Conservation (phyloP, 2,329 filamentous ascomycete genomes). For the Paradendryphiella salina region DNA sequence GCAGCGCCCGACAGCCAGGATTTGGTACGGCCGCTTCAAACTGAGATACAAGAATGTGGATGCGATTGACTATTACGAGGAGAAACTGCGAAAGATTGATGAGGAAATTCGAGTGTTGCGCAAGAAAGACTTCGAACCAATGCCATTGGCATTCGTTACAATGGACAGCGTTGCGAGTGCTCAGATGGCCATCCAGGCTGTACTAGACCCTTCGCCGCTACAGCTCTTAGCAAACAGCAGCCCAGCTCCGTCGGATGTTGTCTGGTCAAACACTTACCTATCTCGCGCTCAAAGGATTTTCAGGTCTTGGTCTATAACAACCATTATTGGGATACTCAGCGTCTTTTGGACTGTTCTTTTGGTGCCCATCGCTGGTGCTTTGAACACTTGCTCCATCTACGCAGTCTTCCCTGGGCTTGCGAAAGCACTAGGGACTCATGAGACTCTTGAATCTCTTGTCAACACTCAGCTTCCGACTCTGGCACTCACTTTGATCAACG, state of each 20-base stretch:
- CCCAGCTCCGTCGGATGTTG: slow-evolving; percentile 86
- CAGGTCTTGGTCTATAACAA: slow-evolving; percentile 80
- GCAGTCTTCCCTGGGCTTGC: slow-evolving; percentile 72
- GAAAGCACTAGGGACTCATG: slow-evolving; percentile 66
- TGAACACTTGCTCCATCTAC: slow-evolving; percentile 80
- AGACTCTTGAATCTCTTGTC: slow-evolving; percentile 73
- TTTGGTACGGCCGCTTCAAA: slow-evolving; percentile 78
- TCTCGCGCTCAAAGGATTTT: slow-evolving; percentile 72
- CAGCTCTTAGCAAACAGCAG: slow-evolving; percentile 83
- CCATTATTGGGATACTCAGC: slow-evolving; percentile 79
- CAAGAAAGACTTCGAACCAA: slow-evolving; percentile 74
- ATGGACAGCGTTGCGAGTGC: slow-evolving; percentile 92
- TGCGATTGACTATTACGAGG: slow-evolving; percentile 92
- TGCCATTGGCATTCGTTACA: slow-evolving; percentile 89
- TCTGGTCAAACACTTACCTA: slow-evolving; percentile 92
- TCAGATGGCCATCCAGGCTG: slow-evolving; percentile 95
- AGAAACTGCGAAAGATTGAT: slow-evolving; percentile 78
- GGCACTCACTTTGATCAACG: slow-evolving; percentile 81
- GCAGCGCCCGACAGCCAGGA: slow-evolving; percentile 66
- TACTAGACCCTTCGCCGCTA: slow-evolving; percentile 86
- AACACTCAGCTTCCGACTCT: slow-evolving; percentile 87
- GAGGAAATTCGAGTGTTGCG: slow-evolving; percentile 71
- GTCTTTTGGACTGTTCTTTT: slow-evolving; percentile 87
- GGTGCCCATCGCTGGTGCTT: slow-evolving; percentile 73
- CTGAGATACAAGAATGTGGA: slow-evolving; percentile 75